Conservation (phyloP, 1,284 basidiomycete species). For the Pseudozyma flocculosa region DNA sequence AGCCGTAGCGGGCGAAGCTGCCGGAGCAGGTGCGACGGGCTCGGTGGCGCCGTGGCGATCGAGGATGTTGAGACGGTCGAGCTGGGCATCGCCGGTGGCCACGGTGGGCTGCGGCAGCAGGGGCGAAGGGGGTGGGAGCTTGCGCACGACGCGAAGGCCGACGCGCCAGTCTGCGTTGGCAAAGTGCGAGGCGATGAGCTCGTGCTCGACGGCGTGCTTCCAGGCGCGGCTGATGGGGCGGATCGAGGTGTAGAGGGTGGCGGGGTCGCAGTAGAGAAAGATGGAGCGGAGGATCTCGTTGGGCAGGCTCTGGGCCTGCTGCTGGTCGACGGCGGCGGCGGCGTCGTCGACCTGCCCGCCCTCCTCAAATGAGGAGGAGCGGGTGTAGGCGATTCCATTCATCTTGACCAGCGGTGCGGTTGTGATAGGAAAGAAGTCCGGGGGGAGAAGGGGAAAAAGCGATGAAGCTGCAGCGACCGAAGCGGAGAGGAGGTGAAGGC, state of each 20-base stretch:
- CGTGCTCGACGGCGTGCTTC: slow-evolving; percentile 40
- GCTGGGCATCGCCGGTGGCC: slow-evolving; percentile 19
- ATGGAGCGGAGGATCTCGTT: slow-evolving; percentile 47
- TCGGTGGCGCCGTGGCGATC: slow-evolving; percentile 26
- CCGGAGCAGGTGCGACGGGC: slow-evolving; percentile 11
- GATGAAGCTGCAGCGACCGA: too few relatives aligned
- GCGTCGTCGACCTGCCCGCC: not conserved
- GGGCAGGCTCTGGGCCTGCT: slow-evolving; percentile 15
- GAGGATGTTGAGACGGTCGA: slow-evolving; percentile 28
- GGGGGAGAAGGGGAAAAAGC: too few relatives aligned
- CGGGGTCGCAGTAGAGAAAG: slow-evolving; percentile 49
- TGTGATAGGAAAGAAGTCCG: too few relatives aligned
- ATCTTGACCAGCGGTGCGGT: not conserved
- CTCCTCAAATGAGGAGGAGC: not conserved
- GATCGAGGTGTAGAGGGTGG: slow-evolving; percentile 45
- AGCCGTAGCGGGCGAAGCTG: not conserved
- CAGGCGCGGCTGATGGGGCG: slow-evolving; percentile 39
- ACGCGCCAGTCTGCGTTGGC: slow-evolving; percentile 39
- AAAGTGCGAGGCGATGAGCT: slow-evolving; percentile 39
- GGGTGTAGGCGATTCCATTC: not conserved
- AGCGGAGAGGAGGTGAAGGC: too few relatives aligned
- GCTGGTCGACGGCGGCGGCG: too few relatives aligned
- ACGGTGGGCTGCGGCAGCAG: slow-evolving; percentile 11
- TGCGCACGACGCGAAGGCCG: slow-evolving; percentile 39
- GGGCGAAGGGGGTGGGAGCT: slow-evolving; percentile 10